Evolutionary conservation across 345 rosid species (phyloP).

Genomic region (Gossypioides kirkii): DNA sequence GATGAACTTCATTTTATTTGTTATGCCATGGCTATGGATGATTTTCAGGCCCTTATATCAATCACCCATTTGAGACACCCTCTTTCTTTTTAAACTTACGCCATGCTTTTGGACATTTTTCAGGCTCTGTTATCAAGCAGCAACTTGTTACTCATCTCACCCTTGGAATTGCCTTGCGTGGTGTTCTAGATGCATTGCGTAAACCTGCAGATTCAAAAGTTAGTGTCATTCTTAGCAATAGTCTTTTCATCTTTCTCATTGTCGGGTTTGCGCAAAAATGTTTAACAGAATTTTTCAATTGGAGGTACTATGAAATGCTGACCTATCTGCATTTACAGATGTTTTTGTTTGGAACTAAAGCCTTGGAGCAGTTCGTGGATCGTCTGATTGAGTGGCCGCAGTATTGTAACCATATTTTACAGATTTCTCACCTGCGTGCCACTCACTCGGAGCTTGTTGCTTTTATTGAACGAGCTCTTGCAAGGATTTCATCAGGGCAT

Average conservation of each 20-base stretch:
- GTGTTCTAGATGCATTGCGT: slow-evolving; percentile 88
- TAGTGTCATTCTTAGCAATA: slow-evolving; percentile 10
- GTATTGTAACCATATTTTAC: slow-evolving; percentile 94
- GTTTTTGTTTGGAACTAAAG: slow-evolving; percentile 95
- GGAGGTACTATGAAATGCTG: neutral
- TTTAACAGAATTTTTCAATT: neutral
- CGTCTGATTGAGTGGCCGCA: slow-evolving; percentile 97
- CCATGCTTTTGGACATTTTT: slow-evolving; percentile 15
- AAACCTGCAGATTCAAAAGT: slow-evolving; percentile 99
- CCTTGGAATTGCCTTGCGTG: slow-evolving; percentile 92
- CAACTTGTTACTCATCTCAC: slow-evolving; percentile 90
- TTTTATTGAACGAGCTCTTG: slow-evolving; percentile 79
- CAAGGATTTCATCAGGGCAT: slow-evolving; percentile 66
- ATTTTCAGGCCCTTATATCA: slow-evolving; percentile 69
- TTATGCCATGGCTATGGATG: slow-evolving; percentile 9
- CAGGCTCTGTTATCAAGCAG: slow-evolving; percentile 95
- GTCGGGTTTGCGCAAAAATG: neutral
- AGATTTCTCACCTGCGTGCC: slow-evolving; percentile 87
- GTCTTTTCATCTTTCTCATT: slow-evolving; percentile 5
- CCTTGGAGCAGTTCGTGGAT: slow-evolving; percentile 92
- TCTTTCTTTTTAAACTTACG: neutral
- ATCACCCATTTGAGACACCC: slow-evolving; percentile 27
- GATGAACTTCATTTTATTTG: neutral
- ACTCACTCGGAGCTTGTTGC: slow-evolving; percentile 82
- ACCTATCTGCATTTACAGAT: slow-evolving; percentile 44